Conservation (phyloP, 1,284 basidiomycete species). For the Xanthoconium separans region DNA sequence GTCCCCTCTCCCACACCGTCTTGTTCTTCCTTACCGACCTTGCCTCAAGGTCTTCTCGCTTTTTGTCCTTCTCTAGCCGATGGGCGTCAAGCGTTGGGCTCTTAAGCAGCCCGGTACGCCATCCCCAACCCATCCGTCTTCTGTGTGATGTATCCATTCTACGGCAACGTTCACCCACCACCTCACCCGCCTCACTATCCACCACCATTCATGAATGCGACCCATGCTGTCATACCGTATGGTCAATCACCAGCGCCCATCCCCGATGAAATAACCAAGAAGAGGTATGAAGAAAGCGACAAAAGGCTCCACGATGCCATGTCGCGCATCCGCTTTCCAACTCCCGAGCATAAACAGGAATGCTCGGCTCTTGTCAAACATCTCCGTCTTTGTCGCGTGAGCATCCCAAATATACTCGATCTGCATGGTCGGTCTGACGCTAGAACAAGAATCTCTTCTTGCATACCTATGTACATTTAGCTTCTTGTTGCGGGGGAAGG, state of each 20-base stretch:
- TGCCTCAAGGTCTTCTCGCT: neutral
- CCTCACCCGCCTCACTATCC: neutral
- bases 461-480: conserved; percentile 25
- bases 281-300: neutral
- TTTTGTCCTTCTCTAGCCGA: conserved; percentile 4
- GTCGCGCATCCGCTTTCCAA: neutral
- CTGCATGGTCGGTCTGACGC: conserved; percentile 5
- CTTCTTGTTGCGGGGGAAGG: conserved; percentile 13
- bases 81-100: neutral
- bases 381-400: conserved; percentile 26
- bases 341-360: neutral
- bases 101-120: conserved; percentile 10
- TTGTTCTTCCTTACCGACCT: conserved; percentile 14
- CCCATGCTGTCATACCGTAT: neutral
- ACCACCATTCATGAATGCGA: neutral
- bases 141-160: conserved; percentile 7
- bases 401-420: neutral
- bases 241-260: conserved; percentile 3
- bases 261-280: conserved; percentile 10
- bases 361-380: conserved; percentile 11
- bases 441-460: conserved; percentile 25
- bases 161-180: neutral
- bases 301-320: conserved; percentile 8
- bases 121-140: neutral
- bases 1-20: neutral